Evolutionary conservation across 2,329 filamentous ascomycete genomes (phyloP), one percentile per base, ranked within the genome.

Genomic region (Diaporthe humulicola): DNA sequence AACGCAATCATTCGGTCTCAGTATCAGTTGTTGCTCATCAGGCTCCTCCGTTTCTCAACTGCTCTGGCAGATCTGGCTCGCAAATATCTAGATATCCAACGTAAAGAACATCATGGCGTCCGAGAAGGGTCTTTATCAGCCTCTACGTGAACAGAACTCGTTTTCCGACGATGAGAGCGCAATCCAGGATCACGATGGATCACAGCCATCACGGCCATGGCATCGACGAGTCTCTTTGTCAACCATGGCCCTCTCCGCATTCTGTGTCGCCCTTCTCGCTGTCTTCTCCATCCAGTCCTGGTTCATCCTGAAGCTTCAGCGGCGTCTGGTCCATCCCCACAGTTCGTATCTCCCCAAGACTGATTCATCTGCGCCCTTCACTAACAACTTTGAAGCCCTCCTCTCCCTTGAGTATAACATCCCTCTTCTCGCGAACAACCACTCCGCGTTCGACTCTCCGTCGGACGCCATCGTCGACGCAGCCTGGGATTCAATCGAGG

Each of bases 401-500:
- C 28, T 57, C 17, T 33, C 28, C 8, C 28, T 9, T 10, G 54
- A 57, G 54, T 33, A 33, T 5, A 57, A 57, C 2, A 17, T 57
- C 1, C 54, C 54, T 8, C 54, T 57, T 1, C 54, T 57, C 2
- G 54, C 54, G 28, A 57, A 33, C 17, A 57, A 57, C 30, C 54
- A 57, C 17, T 57, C 54, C 3, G 30, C 15, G 15, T 57, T 57
- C 28, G 28, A 57, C 54, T 33, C 54, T 7, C 54, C 54, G 6
- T 33, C 28, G 5, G 25, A 36, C 12, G 28, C 17, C 17, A 4
- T 33, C 28, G 8, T 28, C 7, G 54, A 57, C 28, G 54, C 17
- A 8, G 77, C n/a, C 8, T 78, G 69, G 33, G 75, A 33, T 77
- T 76, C 75, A 25, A 74, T 79, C 36, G 77, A 77, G 60, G 73